phyloP scores from a whole-genome alignment of 2,329 filamentous ascomycete genomes.

The Aspergillus flavus region DNA sequence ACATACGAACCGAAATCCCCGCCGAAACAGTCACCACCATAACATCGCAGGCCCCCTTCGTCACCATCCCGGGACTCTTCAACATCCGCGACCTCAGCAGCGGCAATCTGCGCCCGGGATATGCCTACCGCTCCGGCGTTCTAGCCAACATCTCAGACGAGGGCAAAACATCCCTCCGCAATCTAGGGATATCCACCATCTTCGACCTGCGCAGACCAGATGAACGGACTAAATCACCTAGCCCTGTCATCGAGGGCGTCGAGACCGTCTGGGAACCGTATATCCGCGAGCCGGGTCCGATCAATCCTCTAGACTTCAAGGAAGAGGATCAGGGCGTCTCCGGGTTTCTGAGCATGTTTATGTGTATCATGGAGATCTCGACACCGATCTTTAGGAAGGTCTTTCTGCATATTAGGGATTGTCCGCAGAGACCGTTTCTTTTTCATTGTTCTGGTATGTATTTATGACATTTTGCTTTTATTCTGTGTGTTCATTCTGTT shows the following conservation, averaged over 20 bases:
- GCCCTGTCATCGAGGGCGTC: slow-evolving; percentile 56
- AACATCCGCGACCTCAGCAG: slow-evolving; percentile 33
- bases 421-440: slow-evolving; percentile 55
- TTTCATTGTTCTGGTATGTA: slow-evolving; percentile 61
- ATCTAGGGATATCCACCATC: slow-evolving; percentile 63
- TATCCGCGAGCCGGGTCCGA: slow-evolving; percentile 53
- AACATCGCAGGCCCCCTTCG: slow-evolving; percentile 29
- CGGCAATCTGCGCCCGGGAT: slow-evolving; percentile 49
- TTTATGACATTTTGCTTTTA: too few relatives aligned
- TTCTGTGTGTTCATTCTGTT: background rate
- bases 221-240: slow-evolving; percentile 45
- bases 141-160: slow-evolving; percentile 59
- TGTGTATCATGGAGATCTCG: slow-evolving; percentile 67
- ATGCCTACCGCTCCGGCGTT: slow-evolving; percentile 71
- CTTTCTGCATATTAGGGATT: slow-evolving; percentile 58
- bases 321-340: slow-evolving; percentile 61
- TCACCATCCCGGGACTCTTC: slow-evolving; percentile 28
- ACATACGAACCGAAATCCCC: slow-evolving; percentile 28
- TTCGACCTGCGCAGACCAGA: slow-evolving; percentile 68
- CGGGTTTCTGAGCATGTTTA: slow-evolving; percentile 67
- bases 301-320: slow-evolving; percentile 34
- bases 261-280: slow-evolving; percentile 53
- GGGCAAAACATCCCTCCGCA: slow-evolving; percentile 55
- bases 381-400: slow-evolving; percentile 62
- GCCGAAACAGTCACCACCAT: slow-evolving; percentile 22